These are phyloP conservation scores for Rhamnella rubrinervis DNA, from an alignment of 331 rosid species.

Conservation along the genomic window DNA sequence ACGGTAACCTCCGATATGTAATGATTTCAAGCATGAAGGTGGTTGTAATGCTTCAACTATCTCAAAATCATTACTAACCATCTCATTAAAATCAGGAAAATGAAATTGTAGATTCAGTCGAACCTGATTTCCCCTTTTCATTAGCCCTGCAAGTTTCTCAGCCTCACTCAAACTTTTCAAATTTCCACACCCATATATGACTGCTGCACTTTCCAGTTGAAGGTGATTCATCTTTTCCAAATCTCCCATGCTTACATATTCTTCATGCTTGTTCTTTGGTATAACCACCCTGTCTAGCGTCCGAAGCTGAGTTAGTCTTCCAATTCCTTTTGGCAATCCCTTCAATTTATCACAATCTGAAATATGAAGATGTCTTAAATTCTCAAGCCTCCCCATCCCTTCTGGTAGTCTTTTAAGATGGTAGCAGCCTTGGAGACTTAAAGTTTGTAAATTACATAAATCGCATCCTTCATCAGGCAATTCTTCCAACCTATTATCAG, in stretches of 20 bases:
- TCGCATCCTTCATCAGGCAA: not conserved
- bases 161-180: not conserved
- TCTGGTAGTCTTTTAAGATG: not conserved
- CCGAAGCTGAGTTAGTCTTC: not conserved
- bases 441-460: not conserved
- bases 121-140: not conserved
- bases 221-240: not conserved
- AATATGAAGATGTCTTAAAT: not conserved
- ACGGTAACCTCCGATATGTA: not conserved
- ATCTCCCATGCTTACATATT: not conserved
- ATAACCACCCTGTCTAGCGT: not conserved
- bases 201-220: not conserved
- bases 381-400: not conserved
- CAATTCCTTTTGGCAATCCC: not conserved
- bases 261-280: not conserved
- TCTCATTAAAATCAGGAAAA: too few species aligned
- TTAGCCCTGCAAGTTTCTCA: not conserved
- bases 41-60: constrained; percentile 10
- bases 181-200: not conserved
- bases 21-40: not conserved
- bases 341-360: rapidly evolving
- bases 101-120: not conserved
- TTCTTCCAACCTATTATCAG: not conserved
- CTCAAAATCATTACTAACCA: not conserved
- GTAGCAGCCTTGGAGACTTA: not conserved